Base-by-base conservation (phyloP, 805 yeast genomes). In the Nakazawaea molendinolei region DNA sequence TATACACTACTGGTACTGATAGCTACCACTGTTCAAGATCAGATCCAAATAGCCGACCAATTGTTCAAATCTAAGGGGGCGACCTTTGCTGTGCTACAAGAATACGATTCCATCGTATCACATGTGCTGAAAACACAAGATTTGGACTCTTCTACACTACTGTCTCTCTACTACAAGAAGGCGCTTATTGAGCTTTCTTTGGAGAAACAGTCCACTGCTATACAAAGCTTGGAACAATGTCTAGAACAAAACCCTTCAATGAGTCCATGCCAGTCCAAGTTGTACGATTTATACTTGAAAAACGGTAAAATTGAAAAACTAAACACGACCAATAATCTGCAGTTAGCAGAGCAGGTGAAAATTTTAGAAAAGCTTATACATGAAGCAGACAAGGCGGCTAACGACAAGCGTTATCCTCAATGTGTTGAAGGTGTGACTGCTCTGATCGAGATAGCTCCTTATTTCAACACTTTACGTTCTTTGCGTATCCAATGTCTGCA, bases 111-210 rank as follows among this genome's bases (percentile, higher is more conserved):
- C 3, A 27, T 56, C 0, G 31, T 53, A 12, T 25, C 39, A 8
- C 46, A 44, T 5, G 36, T 55, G 12, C 37, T 42, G 21, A 44
- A 42, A 23, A n/a, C n/a, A n/a, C n/a, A n/a, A n/a, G n/a, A n/a
- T n/a, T n/a, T n/a, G n/a, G n/a, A n/a, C n/a, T n/a, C n/a, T n/a
- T n/a, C n/a, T n/a, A n/a, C n/a, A n/a, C 41, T 70, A 13, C 56
- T 76, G 0, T 71, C 69, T 43, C 53, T 78, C 1, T 65, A 69
- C 42, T 77, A 71, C 50, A 79, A 75, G 49, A 67, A 70, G 38
- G 87, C 86, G 0, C 51, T 79, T 29, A 70, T 80, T 3, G 79
- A 79, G 36, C 54, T 77, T 36, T 67, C 76, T 10, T 49, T 77
- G 43, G 74, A 74, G 23, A 72, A 71, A 40, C 81, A 74, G 21